Conservation (phyloP, 1,139 yeast species). For the Eremothecium gossypii region DNA sequence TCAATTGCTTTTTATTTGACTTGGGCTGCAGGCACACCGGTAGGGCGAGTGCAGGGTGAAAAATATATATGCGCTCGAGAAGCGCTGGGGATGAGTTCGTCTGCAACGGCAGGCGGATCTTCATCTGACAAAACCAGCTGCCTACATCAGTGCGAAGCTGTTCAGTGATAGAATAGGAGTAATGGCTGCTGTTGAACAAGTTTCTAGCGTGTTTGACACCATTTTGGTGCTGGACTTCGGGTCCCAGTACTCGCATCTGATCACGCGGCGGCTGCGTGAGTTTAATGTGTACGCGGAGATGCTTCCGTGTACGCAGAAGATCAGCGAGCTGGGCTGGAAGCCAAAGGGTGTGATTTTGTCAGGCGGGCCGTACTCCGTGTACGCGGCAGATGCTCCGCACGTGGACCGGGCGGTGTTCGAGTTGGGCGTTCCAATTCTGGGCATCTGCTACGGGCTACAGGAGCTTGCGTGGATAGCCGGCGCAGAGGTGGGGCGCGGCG, state of each 20-base stretch:
- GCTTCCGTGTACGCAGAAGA: constrained; percentile 98
- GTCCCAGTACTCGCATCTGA: constrained; percentile 93
- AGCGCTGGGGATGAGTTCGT: too few relatives aligned
- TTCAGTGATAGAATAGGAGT: neutral
- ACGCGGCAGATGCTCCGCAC: constrained; percentile 92
- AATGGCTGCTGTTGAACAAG: constrained; percentile 34
- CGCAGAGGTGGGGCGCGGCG: constrained; percentile 91
- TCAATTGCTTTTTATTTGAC: too few relatives aligned
- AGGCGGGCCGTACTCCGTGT: constrained; percentile 98
- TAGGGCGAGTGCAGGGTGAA: too few relatives aligned
- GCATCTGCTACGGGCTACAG: constrained; percentile 99
- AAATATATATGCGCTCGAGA: too few relatives aligned
- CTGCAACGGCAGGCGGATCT: too few relatives aligned
- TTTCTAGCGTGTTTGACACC: constrained; percentile 86
- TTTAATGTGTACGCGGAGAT: constrained; percentile 97
- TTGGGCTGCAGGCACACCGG: too few relatives aligned
- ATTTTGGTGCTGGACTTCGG: constrained; percentile 96
- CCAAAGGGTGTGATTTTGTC: constrained; percentile 95
- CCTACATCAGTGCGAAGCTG: neutral
- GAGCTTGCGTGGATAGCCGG: constrained; percentile 98
- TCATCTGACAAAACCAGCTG: neutral
- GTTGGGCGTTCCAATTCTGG: constrained; percentile 86
- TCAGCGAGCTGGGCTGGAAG: constrained; percentile 81
- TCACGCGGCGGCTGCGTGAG: constrained; percentile 96
- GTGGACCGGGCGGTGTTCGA: constrained; percentile 91